Conservation (phyloP, 2,329 filamentous ascomycete genomes). For the Didymella pomorum region DNA sequence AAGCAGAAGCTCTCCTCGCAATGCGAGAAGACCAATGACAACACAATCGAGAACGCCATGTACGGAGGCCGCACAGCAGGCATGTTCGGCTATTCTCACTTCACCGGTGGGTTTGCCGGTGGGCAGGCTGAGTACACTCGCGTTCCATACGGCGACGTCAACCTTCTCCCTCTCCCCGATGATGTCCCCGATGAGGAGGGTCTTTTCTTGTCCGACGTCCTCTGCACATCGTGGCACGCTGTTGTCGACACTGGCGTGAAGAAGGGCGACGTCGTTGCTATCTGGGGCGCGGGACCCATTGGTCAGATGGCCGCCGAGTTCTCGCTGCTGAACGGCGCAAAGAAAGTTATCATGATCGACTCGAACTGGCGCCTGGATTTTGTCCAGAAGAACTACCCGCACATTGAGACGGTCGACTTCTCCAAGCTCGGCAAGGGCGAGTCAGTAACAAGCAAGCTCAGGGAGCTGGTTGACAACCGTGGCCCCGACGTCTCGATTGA, state of each 20-base stretch:
- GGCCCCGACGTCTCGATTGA: conserved; percentile 81
- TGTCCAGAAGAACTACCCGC: conserved; percentile 69
- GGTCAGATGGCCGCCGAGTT: conserved; percentile 79
- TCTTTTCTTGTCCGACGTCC: conserved; percentile 81
- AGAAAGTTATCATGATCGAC: conserved; percentile 80
- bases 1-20: conserved; percentile 79
- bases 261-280: conserved; percentile 76
- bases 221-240: conserved; percentile 80
- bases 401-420: conserved; percentile 75
- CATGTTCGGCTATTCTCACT: conserved; percentile 68
- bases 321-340: conserved; percentile 74
- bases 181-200: conserved; percentile 84
- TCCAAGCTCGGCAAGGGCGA: conserved; percentile 66
- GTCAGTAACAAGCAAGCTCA: conserved; percentile 75
- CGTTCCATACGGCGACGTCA: conserved; percentile 81
- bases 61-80: conserved; percentile 80
- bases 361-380: conserved; percentile 74
- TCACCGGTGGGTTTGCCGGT: conserved; percentile 86
- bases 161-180: conserved; percentile 79
- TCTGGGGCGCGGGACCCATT: conserved; percentile 88
- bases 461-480: conserved; percentile 72
- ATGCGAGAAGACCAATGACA: conserved; percentile 81
- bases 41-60: conserved; percentile 74
- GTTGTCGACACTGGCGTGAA: conserved; percentile 87
- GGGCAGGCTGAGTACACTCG: conserved; percentile 88